Evolutionary conservation across 257 asterid species (phyloP), one percentile per base, ranked within the genome.

Genomic region (Anisodus tanguticus): DNA sequence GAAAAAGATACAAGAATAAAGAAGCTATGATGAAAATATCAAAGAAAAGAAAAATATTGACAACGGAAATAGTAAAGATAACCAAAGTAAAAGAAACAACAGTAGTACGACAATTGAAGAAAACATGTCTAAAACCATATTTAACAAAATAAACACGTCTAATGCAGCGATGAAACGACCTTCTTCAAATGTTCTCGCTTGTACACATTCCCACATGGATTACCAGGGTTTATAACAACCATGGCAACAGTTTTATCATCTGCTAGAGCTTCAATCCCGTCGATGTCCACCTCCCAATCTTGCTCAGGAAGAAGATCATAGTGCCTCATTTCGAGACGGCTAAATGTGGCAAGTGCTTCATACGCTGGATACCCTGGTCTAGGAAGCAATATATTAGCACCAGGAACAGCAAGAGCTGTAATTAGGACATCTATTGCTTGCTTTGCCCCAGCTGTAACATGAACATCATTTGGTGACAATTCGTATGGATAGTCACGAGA

Each of bases 161-260:
- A 67, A 82, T 47, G 12, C 47, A 39, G n/a, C 2, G 3, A 41
- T 22, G 39, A n/a, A 2, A 22, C 66, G 45, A 94, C 98, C 94
- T 91, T 90, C 15, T 88, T 88, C 84, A 94, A 80, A 86, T 92
- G 98, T 54, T 91, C 90, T 59, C 43, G 58, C 22, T 85, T 69
- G 90, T 84, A 91, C 79, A 94, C 94, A 89, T 81, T 91, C 68
- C 97, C 98, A 89, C 95, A 91, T 0, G 98, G 98, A 85, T 92
- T 94, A 26, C 97, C 95, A 1, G 98, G 97, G 83, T 94, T 94
- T 85, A 89, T 85, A 9, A 94, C 86, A 80, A 90, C 94, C 86
- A 94, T 87, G 8, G 95, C 97, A 80, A 94, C 92, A 7, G 98
- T 91, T 9, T 86, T 92, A 47, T 91, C 92, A 85, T 94, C 93